These are phyloP conservation scores for Lactarius sp. DNA, from an alignment of 768 basidiomycete species.

Conservation along the genomic window DNA sequence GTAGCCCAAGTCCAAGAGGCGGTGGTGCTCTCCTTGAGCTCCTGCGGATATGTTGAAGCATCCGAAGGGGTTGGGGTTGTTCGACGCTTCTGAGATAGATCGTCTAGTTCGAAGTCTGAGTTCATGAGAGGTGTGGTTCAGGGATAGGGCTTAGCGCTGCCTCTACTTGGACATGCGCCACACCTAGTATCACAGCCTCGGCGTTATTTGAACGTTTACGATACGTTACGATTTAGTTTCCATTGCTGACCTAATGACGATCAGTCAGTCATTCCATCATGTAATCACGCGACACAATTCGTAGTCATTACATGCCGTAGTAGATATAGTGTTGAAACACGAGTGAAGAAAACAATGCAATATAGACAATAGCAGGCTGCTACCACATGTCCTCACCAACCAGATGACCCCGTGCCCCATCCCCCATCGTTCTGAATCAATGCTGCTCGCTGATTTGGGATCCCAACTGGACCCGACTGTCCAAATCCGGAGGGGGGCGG, in stretches of 20 bases:
- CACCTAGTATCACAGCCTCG: background rate
- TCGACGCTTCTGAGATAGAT: slow-evolving; percentile 30
- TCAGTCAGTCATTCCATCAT: background rate
- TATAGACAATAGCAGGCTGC: slow-evolving; percentile 23
- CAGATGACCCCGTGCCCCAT: slow-evolving; percentile 34
- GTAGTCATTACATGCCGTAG: background rate
- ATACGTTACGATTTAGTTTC: background rate
- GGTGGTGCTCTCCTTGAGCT: slow-evolving; percentile 14
- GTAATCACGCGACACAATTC: slow-evolving; percentile 15
- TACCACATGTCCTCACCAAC: slow-evolving; percentile 29
- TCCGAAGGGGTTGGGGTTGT: background rate
- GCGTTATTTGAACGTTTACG: background rate
- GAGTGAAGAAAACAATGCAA: slow-evolving; percentile 15
- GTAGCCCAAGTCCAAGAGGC: slow-evolving; percentile 22
- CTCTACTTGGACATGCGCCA: background rate
- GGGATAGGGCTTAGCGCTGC: background rate
- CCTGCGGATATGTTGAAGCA: background rate
- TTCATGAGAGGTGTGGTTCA: slow-evolving; percentile 2
- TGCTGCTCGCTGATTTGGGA: slow-evolving; percentile 58
- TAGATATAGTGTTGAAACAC: background rate
- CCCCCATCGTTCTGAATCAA: slow-evolving; percentile 50
- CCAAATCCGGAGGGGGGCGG: slow-evolving; percentile 39
- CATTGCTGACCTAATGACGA: background rate
- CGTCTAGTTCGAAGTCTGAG: slow-evolving; percentile 37
- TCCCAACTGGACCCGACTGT: slow-evolving; percentile 46